Base-by-base conservation (phyloP, 805 yeast species). In the Saccharomyces eubayanus region DNA sequence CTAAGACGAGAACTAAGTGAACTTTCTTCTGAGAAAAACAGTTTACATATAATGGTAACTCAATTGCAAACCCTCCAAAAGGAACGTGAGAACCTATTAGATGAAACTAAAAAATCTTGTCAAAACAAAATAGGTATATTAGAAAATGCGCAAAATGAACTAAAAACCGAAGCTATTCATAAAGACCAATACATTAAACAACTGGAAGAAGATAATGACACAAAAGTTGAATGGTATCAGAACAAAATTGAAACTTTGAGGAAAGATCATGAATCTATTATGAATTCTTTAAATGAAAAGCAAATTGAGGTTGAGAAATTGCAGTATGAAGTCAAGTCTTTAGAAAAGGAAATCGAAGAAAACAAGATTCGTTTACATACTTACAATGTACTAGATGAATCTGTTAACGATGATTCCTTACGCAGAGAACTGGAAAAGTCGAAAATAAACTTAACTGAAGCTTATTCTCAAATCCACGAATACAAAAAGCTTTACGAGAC, bases 401-500 rank as follows among this genome's bases (percentile, higher is more conserved):
- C 69, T 14, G 62, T 57, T 16, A 56, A 62, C 20, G 64, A 62
- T 4, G 65, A 62, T 14, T 51, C 65, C n/a, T 61, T 72, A 48
- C 69, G 65, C 49, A 60, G 69, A 12, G 79, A 78, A 47, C 66
- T 80, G 24, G 77, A 76, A 31, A 73, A 73, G 53, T 72, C 84
- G 8, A 74, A 77, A 51, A 72, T 75, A 47, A 88, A 84, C 53
- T 74, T 85, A 53, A 78, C 75, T 24, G 71, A 78, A 14, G 80
- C 88, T 0, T 79, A 79, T 58, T 72, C 77, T n/a, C 82, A 78
- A 60, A 76, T 80, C 9, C 75, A 75, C n/a, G 83, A 85, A 59
- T 79, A 84, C 64, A 80, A 83, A 53, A 73, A 72, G n/a, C 76
- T 88, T 45, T 83, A 90, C 0, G 69, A 70, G 51, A 81, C 86